A percentile compares a stretch with the other conserved stretches of the same genome.
Evolutionary conservation across 805 yeast species (phyloP).

Genomic region (Candida morakotiae): DNA sequence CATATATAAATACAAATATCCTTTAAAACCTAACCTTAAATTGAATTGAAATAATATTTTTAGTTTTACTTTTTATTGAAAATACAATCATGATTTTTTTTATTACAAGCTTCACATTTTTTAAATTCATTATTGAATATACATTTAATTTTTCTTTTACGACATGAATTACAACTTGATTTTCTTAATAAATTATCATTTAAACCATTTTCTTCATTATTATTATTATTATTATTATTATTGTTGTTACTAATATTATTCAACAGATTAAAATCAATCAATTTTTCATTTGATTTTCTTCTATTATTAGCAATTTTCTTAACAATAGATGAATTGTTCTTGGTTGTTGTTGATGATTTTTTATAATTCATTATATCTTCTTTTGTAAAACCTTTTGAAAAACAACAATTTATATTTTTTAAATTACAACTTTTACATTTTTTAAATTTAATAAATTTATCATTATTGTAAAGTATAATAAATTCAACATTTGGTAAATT

Average conservation of each 20-base stretch:
- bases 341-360: slow-evolving; percentile 12
- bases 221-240: neutral
- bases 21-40: too few species aligned
- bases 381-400: slow-evolving; percentile 64
- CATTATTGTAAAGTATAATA: slow-evolving; percentile 8
- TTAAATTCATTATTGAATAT: slow-evolving; percentile 23
- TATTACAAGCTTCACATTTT: slow-evolving; percentile 39
- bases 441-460: slow-evolving; percentile 45
- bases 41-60: too few species aligned
- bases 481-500: slow-evolving; percentile 1
- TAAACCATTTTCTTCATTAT: neutral
- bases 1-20: too few species aligned
- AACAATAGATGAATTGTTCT: too few species aligned
- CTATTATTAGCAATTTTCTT: too few species aligned
- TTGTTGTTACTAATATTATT: slow-evolving; percentile 12
- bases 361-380: slow-evolving; percentile 47
- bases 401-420: slow-evolving; percentile 45
- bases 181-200: slow-evolving; percentile 18
- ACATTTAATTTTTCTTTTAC: slow-evolving; percentile 43
- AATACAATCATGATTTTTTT: slow-evolving; percentile 32
- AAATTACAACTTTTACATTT: slow-evolving; percentile 54
- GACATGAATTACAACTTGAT: slow-evolving; percentile 36
- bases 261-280: too few species aligned
- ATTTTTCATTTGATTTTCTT: neutral
- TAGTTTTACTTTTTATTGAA: slow-evolving; percentile 18